These are phyloP conservation scores for Rhizoclosmatium globosum DNA, from an alignment of 192 early-diverging fungal species.

Conservation along the genomic window DNA sequence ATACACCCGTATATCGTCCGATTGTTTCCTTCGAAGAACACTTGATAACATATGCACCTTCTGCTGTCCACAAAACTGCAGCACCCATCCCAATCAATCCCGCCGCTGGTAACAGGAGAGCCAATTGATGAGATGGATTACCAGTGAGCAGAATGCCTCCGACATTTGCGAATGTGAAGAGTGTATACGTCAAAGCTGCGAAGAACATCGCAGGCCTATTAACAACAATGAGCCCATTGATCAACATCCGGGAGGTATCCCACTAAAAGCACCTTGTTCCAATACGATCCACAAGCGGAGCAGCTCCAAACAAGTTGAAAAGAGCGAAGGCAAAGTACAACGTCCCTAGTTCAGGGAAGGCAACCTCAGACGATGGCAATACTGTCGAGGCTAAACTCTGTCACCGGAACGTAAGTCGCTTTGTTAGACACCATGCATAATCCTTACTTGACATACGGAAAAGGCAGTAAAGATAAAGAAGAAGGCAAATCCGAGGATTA, in stretches of 20 bases:
- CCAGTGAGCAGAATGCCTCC: conserved; percentile 1
- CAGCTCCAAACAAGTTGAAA: conserved; percentile 34
- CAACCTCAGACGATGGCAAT: conserved; percentile 5
- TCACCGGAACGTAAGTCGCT: background rate
- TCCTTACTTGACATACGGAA: conserved; percentile 10
- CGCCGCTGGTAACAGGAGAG: conserved; percentile 19
- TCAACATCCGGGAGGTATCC: too few relatives aligned
- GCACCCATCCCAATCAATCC: conserved; percentile 26
- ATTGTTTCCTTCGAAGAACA: conserved; percentile 11
- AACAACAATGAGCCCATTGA: background rate
- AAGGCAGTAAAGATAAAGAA: conserved; percentile 29
- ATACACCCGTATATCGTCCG: conserved; percentile 32
- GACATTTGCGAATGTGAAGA: conserved; percentile 19
- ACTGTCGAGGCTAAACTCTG: conserved; percentile 29
- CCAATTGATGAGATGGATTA: background rate
- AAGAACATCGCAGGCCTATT: conserved; percentile 31
- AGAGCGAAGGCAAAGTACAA: conserved; percentile 39
- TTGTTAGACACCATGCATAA: background rate
- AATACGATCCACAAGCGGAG: conserved; percentile 32
- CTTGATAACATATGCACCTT: conserved; percentile 27
- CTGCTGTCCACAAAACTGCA: conserved; percentile 22
- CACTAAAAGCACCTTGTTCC: conserved; percentile 5
- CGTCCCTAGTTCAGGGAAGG: conserved; percentile 30
- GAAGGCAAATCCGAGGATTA: conserved; percentile 14
- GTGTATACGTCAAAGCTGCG: conserved; percentile 26